Percentiles rank a stretch among this genome's conserved stretches.
Conservation (phyloP, 2,329 filamentous ascomycete species). For the Fusarium sp. region DNA sequence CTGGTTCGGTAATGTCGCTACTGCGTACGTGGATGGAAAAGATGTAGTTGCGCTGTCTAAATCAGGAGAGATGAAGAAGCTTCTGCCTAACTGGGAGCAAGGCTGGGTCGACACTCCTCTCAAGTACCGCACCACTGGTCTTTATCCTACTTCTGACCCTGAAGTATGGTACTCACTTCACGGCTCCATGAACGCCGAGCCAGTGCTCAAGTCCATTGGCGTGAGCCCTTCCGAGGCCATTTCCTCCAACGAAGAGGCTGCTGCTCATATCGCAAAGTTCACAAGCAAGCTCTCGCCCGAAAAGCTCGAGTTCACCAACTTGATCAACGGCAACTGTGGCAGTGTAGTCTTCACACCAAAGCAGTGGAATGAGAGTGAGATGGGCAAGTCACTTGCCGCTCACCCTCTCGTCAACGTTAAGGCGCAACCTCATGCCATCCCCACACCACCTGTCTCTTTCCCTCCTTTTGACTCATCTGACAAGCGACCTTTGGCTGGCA, state of each 20-base stretch:
- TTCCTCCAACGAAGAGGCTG: slow-evolving; percentile 46
- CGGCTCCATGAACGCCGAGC: slow-evolving; percentile 62
- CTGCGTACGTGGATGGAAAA: slow-evolving; percentile 14
- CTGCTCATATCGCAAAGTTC: slow-evolving; percentile 36
- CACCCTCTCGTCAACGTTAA: slow-evolving; percentile 20
- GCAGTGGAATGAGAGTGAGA: slow-evolving; percentile 31
- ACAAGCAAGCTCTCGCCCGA: slow-evolving; percentile 44
- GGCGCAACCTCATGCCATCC: slow-evolving; percentile 13
- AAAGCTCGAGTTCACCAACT: slow-evolving; percentile 20
- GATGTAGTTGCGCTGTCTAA: not conserved
- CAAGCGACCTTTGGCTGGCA: slow-evolving; percentile 5
- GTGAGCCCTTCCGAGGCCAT: slow-evolving; percentile 44
- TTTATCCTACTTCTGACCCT: slow-evolving; percentile 62
- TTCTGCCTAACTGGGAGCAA: slow-evolving; percentile 17
- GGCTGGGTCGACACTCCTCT: slow-evolving; percentile 28
- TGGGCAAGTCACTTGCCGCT: slow-evolving; percentile 24
- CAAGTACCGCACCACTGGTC: slow-evolving; percentile 46
- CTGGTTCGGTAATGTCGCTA: slow-evolving; percentile 28
- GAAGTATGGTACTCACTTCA: slow-evolving; percentile 65
- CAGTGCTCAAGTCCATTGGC: slow-evolving; percentile 60
- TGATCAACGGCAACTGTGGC: slow-evolving; percentile 20
- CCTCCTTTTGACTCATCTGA: not conserved
- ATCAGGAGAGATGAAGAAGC: slow-evolving; percentile 5
- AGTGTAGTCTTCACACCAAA: slow-evolving; percentile 21
- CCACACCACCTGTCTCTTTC: slow-evolving; percentile 8